phyloP scores from a whole-genome alignment of 192 early-diverging fungal species.

The Coemansia sp. region DNA sequence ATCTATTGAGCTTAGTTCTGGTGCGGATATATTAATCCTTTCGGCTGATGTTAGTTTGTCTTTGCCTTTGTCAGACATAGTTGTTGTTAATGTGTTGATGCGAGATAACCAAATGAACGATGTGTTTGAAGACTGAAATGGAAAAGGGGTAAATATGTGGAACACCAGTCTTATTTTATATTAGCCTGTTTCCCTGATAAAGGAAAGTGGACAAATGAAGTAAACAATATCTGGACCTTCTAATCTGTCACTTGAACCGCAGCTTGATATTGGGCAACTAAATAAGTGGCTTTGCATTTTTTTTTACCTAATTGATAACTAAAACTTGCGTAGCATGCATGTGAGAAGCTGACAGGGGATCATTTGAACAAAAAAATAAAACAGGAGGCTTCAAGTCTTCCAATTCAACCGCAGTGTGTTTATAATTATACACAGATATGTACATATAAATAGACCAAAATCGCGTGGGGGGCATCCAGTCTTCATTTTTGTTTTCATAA shows the following conservation, averaged over 20 bases:
- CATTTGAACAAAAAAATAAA: not conserved
- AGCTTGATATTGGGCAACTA: not conserved
- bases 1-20: not conserved
- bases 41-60: not conserved
- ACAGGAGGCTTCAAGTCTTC: not conserved
- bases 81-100: not conserved
- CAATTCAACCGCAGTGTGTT: too few relatives aligned
- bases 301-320: too few relatives aligned
- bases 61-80: not conserved
- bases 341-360: not conserved
- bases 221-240: not conserved
- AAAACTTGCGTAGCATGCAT: not conserved
- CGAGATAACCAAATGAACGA: not conserved
- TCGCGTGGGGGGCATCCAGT: too few relatives aligned
- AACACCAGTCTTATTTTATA: not conserved
- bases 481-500: too few relatives aligned
- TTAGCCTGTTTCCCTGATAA: too few relatives aligned
- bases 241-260: not conserved
- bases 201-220: not conserved
- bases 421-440: too few relatives aligned
- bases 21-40: not conserved
- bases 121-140: not conserved
- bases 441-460: too few relatives aligned
- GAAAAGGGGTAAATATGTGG: not conserved
- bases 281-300: not conserved